Percentiles rank a stretch among this genome's conserved stretches.
These are phyloP conservation scores for Nakaseomyces sp. DNA, from an alignment of 1,139 yeast species.

Conservation along the genomic window DNA sequence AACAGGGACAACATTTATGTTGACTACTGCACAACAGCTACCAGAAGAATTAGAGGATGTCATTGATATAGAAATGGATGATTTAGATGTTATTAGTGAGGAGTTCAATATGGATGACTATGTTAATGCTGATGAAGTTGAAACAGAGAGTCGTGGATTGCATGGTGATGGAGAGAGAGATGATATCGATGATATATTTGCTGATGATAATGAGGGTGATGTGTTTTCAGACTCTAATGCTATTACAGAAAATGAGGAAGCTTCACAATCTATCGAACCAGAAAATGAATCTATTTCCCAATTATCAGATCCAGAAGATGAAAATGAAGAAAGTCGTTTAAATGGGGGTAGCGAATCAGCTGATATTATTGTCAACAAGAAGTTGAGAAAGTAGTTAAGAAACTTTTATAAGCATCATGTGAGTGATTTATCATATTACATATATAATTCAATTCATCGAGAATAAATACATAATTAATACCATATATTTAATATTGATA, in stretches of 20 bases:
- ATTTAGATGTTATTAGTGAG: conserved; percentile 40
- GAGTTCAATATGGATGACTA: conserved; percentile 1
- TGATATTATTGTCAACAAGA: background rate
- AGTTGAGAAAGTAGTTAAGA: background rate
- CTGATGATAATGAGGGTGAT: background rate
- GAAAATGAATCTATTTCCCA: background rate
- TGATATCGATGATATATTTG: conserved; percentile 3
- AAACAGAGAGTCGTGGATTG: background rate
- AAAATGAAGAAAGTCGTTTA: background rate
- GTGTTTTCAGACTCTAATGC: conserved; percentile 1
- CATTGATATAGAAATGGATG: conserved; percentile 67
- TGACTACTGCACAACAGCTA: conserved; percentile 85
- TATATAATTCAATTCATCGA: no score
- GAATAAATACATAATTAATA: no score
- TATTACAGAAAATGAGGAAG: background rate
- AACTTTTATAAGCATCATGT: no score
- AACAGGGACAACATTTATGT: conserved; percentile 82
- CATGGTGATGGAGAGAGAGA: background rate
- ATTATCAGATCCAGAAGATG: background rate
- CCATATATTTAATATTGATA: no score
- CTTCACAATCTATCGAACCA: background rate
- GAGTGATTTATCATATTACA: no score
- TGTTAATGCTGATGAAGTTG: conserved; percentile 1
- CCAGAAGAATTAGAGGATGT: conserved; percentile 67
- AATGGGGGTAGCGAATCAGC: background rate